These are phyloP conservation scores for Wickerhamomyces chambardii DNA, from an alignment of 805 yeast species.

Conservation along the genomic window DNA sequence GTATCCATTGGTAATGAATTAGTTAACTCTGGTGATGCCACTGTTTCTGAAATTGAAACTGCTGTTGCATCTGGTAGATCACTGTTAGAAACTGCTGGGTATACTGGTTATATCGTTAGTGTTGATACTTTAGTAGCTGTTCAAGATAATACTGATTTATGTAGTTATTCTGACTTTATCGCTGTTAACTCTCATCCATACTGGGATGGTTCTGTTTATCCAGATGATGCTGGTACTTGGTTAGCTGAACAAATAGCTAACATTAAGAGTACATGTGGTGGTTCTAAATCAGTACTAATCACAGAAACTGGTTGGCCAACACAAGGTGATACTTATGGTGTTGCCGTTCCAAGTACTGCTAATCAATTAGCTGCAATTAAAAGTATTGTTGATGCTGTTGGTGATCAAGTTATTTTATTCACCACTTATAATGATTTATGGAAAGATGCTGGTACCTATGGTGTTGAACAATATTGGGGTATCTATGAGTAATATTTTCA, in stretches of 20 bases:
- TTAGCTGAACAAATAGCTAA: constrained; percentile 35
- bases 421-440: constrained; percentile 57
- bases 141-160: constrained; percentile 38
- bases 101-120: constrained; percentile 47
- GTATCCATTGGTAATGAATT: constrained; percentile 59
- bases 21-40: constrained; percentile 42
- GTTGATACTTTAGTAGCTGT: constrained; percentile 63
- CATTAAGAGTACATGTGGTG: constrained; percentile 38
- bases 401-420: constrained; percentile 43
- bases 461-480: constrained; percentile 50
- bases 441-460: constrained; percentile 47
- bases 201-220: constrained; percentile 47
- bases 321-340: constrained; percentile 41
- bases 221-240: constrained; percentile 47
- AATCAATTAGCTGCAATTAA: constrained; percentile 46
- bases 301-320: constrained; percentile 73
- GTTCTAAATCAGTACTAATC: constrained; percentile 33
- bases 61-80: constrained; percentile 41
- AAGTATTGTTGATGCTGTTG: constrained; percentile 36
- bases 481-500: too few species aligned
- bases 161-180: constrained; percentile 50
- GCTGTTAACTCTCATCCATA: constrained; percentile 64
- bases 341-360: constrained; percentile 42
- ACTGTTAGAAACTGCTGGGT: constrained; percentile 35
- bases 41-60: constrained; percentile 33